phyloP scores from a whole-genome alignment of 2,329 filamentous ascomycete genomes.

The Amesomyces nigricolor region DNA sequence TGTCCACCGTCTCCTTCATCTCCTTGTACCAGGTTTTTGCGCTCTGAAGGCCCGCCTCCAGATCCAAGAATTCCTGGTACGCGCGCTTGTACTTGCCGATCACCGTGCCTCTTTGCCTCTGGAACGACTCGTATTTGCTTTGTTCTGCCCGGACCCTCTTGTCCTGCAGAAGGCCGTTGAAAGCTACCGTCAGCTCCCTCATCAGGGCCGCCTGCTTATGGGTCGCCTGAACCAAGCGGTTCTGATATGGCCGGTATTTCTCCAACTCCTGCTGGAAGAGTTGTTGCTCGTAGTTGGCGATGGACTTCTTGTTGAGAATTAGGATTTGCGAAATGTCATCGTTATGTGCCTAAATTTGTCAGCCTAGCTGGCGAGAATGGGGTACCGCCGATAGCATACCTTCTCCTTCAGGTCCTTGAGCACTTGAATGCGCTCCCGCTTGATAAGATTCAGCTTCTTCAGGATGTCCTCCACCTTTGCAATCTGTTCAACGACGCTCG shows the following conservation, averaged over 20 bases:
- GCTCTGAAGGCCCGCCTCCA: slow-evolving; percentile 77
- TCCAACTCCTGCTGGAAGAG: slow-evolving; percentile 96
- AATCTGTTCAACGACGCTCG: slow-evolving; percentile 86
- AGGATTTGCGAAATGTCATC: slow-evolving; percentile 97
- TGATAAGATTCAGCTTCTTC: slow-evolving; percentile 86
- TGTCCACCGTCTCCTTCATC: slow-evolving; percentile 92
- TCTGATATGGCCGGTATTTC: slow-evolving; percentile 92
- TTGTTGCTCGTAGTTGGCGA: slow-evolving; percentile 84
- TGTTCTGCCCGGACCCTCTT: slow-evolving; percentile 91
- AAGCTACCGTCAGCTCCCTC: slow-evolving; percentile 86
- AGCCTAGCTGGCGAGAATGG: neutral
- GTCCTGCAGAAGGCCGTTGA: slow-evolving; percentile 85
- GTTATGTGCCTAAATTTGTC: slow-evolving; percentile 65
- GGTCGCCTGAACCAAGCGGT: slow-evolving; percentile 81
- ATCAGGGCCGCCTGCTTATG: slow-evolving; percentile 92
- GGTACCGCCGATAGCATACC: slow-evolving; percentile 45
- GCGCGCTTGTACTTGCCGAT: slow-evolving; percentile 84
- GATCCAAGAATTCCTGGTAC: slow-evolving; percentile 86
- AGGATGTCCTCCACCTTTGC: slow-evolving; percentile 81
- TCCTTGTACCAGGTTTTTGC: slow-evolving; percentile 92
- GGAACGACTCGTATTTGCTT: slow-evolving; percentile 87
- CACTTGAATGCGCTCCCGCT: slow-evolving; percentile 84
- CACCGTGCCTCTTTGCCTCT: slow-evolving; percentile 72
- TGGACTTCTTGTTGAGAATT: slow-evolving; percentile 96
- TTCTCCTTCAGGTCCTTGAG: slow-evolving; percentile 97